Base-by-base conservation (phyloP, 2,329 filamentous ascomycete species). In the Xylaria arbuscula region DNA sequence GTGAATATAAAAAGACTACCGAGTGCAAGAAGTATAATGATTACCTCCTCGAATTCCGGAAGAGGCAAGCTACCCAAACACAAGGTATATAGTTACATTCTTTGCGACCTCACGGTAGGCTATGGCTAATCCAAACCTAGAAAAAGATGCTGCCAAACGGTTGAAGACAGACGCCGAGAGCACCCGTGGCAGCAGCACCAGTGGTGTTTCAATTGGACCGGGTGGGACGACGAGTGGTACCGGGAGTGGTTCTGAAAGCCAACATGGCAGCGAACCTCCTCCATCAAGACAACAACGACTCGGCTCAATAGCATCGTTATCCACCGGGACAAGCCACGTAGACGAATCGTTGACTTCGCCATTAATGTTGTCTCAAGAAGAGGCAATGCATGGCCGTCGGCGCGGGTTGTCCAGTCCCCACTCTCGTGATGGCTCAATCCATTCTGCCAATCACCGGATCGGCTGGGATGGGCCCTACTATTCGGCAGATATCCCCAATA, bases 11-110 rank as follows among this genome's bases (percentile, higher is more conserved):
- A 78, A 93, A 93, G 79, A 94, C 92, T 0, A 76, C 86, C 7
- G 85, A 90, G 58, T 93, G 89, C 76, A 87, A 84, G 65, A 86
- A 88, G 60, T 94, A 95, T 72, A 84, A 87, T 68, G 85, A 88
- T 51, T 96, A 96, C 76, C 81, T 95, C 24, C 86, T 88, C 38
- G 92, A 94, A 0, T 95, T 96, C 82, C 94, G 92, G 76, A 87
- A 89, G 56, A 92, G 91, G 76, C 90, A 94, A 75, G 82, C 86
- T 32, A 83, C 83, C 64, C 83, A 87, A 55, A 81, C 81, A 61
- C 85, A 88, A 84, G 86, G 88, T 88, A 79, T 70, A 80, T 36
- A 45, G 15, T 19, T 17, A 15, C 15, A 22, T 19, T 22, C 15
- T 4, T 24, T n/a, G 2, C 40, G 11, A 24, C 78, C 24, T 28